Percentiles rank a stretch among this genome's conserved stretches.
Conservation (phyloP, 225 moss, liverwort and hornwort genomes). For the Takakia lepidozioides region DNA sequence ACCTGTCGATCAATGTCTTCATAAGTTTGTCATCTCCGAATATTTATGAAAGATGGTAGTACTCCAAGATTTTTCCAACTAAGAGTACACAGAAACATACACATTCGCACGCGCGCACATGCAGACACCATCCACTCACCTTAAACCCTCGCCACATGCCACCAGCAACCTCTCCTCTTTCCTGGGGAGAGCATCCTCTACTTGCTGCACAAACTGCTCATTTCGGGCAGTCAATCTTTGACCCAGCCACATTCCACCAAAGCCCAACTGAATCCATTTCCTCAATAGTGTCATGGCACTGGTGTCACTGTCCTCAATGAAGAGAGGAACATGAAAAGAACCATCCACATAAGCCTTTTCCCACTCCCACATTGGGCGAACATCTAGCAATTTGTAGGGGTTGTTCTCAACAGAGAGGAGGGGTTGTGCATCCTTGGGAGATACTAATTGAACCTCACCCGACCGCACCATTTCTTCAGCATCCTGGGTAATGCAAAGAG, state of each 20-base stretch:
- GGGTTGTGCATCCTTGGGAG: slow-evolving; percentile 32
- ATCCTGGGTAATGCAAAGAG: slow-evolving; percentile 43
- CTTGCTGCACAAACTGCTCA: slow-evolving; percentile 52
- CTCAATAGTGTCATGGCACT: slow-evolving; percentile 59
- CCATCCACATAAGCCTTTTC: slow-evolving; percentile 64
- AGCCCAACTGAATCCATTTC: slow-evolving; percentile 72
- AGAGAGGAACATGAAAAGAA: slow-evolving; percentile 77
- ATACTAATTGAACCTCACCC: slow-evolving; percentile 54
- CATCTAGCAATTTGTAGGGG: slow-evolving; percentile 60
- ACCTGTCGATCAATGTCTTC: slow-evolving; percentile 13
- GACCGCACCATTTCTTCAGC: slow-evolving; percentile 65
- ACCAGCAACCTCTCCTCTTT: slow-evolving; percentile 59
- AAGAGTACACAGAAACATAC: no score
- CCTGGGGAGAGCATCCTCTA: slow-evolving; percentile 46
- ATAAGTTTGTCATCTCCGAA: no score
- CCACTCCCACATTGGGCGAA: slow-evolving; percentile 80
- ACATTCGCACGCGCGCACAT: background rate
- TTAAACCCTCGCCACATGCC: slow-evolving; percentile 79
- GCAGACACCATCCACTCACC: no score
- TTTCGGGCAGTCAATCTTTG: slow-evolving; percentile 61
- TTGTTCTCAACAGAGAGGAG: slow-evolving; percentile 35
- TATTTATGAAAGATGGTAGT: no score
- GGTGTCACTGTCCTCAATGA: slow-evolving; percentile 56
- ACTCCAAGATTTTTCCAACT: no score
- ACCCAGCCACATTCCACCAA: slow-evolving; percentile 87